phyloP scores from a whole-genome alignment of 768 basidiomycete species.

The Suillus weaverae region DNA sequence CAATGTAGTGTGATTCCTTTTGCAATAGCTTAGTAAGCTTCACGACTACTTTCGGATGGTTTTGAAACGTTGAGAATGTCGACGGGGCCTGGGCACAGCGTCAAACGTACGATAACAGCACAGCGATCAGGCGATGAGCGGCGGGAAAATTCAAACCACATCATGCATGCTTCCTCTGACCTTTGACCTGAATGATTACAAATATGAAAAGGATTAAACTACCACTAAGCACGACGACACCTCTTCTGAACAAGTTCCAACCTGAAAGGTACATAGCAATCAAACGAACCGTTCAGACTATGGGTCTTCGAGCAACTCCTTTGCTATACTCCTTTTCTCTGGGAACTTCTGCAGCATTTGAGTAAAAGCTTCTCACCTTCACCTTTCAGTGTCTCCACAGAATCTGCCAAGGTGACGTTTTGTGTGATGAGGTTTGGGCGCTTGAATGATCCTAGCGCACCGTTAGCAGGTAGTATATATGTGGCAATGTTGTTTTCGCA shows the following conservation, averaged over 20 bases:
- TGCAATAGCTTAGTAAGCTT: conserved; percentile 1
- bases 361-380: not conserved
- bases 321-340: not conserved
- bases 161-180: not conserved
- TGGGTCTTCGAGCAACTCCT: not conserved
- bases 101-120: not conserved
- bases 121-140: not conserved
- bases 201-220: not conserved
- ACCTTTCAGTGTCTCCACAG: not conserved
- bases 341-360: not conserved
- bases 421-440: not conserved
- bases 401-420: not conserved
- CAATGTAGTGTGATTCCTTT: not conserved
- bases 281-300: not conserved
- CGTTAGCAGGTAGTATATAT: not conserved
- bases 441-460: not conserved
- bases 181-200: not conserved
- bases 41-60: not conserved
- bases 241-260: not conserved
- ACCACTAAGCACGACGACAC: not conserved
- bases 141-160: not conserved
- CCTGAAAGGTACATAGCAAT: not conserved
- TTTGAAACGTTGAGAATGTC: too few relatives aligned
- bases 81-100: not conserved
- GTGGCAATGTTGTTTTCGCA: not conserved